phyloP scores from a whole-genome alignment of 164 flowering plant species.

The Chimonanthus salicifolius region DNA sequence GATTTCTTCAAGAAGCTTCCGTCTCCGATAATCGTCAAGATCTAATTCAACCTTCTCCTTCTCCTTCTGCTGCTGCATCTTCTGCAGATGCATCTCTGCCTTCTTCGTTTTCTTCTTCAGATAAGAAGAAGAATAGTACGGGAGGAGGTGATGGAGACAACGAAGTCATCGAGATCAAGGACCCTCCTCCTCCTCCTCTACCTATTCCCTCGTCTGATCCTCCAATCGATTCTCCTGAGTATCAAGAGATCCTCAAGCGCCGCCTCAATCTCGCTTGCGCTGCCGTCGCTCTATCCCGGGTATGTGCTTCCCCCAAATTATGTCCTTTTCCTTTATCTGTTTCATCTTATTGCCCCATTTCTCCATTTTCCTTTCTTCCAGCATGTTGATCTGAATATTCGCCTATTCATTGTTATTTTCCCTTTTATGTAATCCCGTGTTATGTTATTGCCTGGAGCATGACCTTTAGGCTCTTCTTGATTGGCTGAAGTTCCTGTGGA shows the following conservation, averaged over 20 bases:
- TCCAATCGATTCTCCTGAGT: constrained; percentile 61
- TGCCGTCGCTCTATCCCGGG: constrained; percentile 79
- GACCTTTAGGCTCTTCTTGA: too few relatives aligned
- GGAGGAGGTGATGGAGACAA: constrained; percentile 4
- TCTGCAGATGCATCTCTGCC: background rate
- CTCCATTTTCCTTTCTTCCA: background rate
- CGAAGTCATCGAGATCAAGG: constrained; percentile 25
- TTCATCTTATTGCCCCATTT: too few relatives aligned
- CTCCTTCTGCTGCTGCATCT: background rate
- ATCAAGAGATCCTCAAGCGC: constrained; percentile 67
- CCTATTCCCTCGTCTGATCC: constrained; percentile 20
- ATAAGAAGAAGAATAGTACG: background rate
- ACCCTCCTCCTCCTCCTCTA: constrained; percentile 3
- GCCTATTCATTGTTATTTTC: too few relatives aligned
- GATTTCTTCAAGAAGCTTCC: constrained; percentile 54
- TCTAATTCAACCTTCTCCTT: background rate
- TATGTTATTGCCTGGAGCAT: background rate
- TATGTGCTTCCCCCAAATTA: constrained; percentile 15
- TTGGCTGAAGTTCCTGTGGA: too few relatives aligned
- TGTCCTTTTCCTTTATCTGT: background rate
- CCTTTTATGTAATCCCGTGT: background rate
- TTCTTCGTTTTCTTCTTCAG: constrained; percentile 2
- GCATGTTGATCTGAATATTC: background rate
- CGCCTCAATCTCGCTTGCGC: constrained; percentile 85
- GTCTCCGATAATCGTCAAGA: constrained; percentile 3